Conservation (phyloP, 345 rosid species). For the Syzygium aromaticum region DNA sequence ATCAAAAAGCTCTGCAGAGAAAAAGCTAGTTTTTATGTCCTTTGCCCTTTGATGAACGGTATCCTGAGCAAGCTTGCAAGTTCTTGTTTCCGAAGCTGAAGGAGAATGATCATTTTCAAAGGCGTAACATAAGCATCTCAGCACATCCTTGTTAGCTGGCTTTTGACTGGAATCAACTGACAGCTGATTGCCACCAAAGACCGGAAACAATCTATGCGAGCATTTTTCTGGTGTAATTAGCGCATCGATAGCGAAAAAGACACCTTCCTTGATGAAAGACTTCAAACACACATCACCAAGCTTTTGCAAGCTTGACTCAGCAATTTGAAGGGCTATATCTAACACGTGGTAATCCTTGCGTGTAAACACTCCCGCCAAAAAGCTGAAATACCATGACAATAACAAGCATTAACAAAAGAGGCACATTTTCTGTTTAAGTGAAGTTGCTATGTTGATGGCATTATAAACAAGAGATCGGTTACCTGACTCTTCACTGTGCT, state of each 20-base stretch:
- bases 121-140: slow-evolving; percentile 78
- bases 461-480: background rate
- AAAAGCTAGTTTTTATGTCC: slow-evolving; percentile 50
- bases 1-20: slow-evolving; percentile 41
- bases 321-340: slow-evolving; percentile 58
- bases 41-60: slow-evolving; percentile 56
- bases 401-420: background rate
- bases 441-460: background rate
- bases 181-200: slow-evolving; percentile 27
- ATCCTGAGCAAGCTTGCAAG: slow-evolving; percentile 67
- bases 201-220: slow-evolving; percentile 31
- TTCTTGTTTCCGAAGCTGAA: slow-evolving; percentile 23
- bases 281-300: slow-evolving; percentile 45
- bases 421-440: background rate
- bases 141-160: slow-evolving; percentile 32
- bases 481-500: background rate
- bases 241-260: slow-evolving; percentile 64
- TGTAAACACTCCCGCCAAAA: slow-evolving; percentile 78
- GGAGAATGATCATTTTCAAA: slow-evolving; percentile 32
- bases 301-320: slow-evolving; percentile 67
- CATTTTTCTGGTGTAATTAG: slow-evolving; percentile 49
- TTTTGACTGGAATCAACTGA: slow-evolving; percentile 38
- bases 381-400: slow-evolving; percentile 40
- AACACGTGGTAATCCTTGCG: slow-evolving; percentile 80
- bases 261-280: slow-evolving; percentile 84